Percentiles rank a stretch among this genome's conserved stretches.
phyloP scores from a whole-genome alignment of 495 filamentous ascomycete species.

The Astrothelium macrocarpum region DNA sequence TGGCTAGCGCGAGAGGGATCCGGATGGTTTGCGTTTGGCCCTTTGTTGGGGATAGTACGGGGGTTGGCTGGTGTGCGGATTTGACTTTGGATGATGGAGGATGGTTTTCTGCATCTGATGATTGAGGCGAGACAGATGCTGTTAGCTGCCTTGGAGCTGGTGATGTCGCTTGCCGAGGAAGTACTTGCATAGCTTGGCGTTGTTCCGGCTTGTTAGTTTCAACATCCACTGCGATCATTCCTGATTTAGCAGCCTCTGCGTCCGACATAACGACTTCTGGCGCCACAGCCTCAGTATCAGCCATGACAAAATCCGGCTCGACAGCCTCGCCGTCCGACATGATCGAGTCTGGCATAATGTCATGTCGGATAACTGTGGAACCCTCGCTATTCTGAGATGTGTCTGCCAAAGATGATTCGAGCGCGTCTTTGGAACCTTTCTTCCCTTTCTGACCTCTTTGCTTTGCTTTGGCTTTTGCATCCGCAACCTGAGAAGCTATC shows the following conservation, averaged over 20 bases:
- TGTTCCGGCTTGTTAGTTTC: conserved; percentile 6
- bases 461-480: conserved; percentile 11
- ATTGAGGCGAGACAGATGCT: conserved; percentile 58
- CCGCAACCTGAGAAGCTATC: background rate
- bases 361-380: conserved; percentile 20
- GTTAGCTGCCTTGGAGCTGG: conserved; percentile 19
- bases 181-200: conserved; percentile 1
- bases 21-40: background rate
- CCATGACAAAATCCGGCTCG: too few relatives aligned
- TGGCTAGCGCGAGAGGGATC: conserved; percentile 42
- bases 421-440: conserved; percentile 23
- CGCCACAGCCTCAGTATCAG: too few relatives aligned
- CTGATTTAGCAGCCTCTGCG: too few relatives aligned
- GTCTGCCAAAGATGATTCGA: conserved; percentile 23
- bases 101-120: conserved; percentile 73
- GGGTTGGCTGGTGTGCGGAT: background rate
- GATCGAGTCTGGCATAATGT: conserved; percentile 13
- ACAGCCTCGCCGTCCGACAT: conserved; percentile 2
- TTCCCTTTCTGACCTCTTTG: conserved; percentile 30
- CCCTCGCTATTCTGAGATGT: conserved; percentile 7
- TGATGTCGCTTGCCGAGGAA: conserved; percentile 10
- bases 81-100: background rate
- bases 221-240: too few relatives aligned
- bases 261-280: too few relatives aligned
- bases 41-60: conserved; percentile 5